phyloP scores from a whole-genome alignment of 1,284 basidiomycete species.

The Takashimella koratensis region DNA sequence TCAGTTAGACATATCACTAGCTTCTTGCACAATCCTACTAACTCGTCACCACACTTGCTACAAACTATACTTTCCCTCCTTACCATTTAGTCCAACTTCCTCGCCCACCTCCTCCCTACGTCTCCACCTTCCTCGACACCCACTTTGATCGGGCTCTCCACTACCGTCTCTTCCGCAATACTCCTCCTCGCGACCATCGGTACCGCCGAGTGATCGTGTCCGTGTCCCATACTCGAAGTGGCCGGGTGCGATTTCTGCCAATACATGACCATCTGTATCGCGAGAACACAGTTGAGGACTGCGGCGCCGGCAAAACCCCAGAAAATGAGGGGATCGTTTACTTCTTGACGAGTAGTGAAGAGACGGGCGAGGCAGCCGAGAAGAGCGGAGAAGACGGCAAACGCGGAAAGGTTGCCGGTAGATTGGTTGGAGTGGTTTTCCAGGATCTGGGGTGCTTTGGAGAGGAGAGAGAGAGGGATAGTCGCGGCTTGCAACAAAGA shows the following conservation, averaged over 20 bases:
- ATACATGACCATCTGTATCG: slow-evolving; percentile 73
- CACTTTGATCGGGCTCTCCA: not conserved
- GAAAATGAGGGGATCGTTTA: slow-evolving; percentile 70
- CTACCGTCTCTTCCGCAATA: slow-evolving; percentile 7
- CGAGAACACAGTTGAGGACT: slow-evolving; percentile 71
- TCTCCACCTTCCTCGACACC: slow-evolving; percentile 7
- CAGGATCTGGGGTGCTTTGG: slow-evolving; percentile 80
- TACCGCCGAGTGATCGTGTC: not conserved
- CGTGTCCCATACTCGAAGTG: not conserved
- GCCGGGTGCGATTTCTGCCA: slow-evolving; percentile 56
- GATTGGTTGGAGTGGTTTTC: slow-evolving; percentile 69
- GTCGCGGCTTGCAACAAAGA: slow-evolving; percentile 70
- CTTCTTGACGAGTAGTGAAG: slow-evolving; percentile 83
- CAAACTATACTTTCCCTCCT: too few species aligned
- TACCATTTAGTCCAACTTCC: slow-evolving; percentile 41
- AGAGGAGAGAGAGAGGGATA: slow-evolving; percentile 76
- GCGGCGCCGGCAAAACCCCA: slow-evolving; percentile 78
- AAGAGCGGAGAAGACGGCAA: slow-evolving; percentile 75
- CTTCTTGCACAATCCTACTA: too few species aligned
- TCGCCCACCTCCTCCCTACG: slow-evolving; percentile 15
- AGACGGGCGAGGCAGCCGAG: slow-evolving; percentile 79
- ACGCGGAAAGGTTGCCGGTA: slow-evolving; percentile 85
- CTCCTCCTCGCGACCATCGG: not conserved
- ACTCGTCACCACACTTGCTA: too few species aligned
- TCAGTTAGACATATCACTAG: too few species aligned